Conservation (phyloP, 169 alveolate species). For the Plasmodium falciparum region DNA sequence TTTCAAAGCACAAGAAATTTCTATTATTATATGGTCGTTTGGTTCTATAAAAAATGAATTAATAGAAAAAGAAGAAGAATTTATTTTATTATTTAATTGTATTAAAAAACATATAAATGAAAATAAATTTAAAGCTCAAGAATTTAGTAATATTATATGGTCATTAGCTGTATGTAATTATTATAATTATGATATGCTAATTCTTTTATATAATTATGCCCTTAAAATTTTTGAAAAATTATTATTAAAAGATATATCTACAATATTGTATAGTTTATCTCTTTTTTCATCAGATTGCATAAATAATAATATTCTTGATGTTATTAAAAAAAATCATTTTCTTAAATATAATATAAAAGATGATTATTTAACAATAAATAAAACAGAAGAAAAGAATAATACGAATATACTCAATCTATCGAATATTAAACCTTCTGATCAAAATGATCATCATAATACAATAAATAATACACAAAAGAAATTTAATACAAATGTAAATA, state of each 20-base stretch:
- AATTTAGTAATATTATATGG: constrained; percentile 72
- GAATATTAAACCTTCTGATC: background rate
- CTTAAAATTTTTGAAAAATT: constrained; percentile 34
- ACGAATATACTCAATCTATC: no score
- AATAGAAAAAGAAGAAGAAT: constrained; percentile 41
- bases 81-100: constrained; percentile 17
- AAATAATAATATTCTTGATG: constrained; percentile 22
- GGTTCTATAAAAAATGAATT: constrained; percentile 39
- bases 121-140: constrained; percentile 60
- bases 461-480: background rate
- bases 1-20: constrained; percentile 63
- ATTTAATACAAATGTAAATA: background rate
- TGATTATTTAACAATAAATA: constrained; percentile 44
- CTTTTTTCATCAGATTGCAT: constrained; percentile 47
- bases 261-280: constrained; percentile 54
- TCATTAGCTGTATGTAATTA: constrained; percentile 35
- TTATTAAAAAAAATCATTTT: constrained; percentile 18
- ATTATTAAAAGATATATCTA: constrained; percentile 34
- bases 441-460: background rate
- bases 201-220: constrained; percentile 53
- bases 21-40: constrained; percentile 66
- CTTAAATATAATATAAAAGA: constrained; percentile 6
- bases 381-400: background rate
- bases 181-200: constrained; percentile 37
- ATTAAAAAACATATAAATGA: constrained; percentile 22